Percentiles rank a stretch among this genome's conserved stretches.
phyloP scores from a whole-genome alignment of 2,329 filamentous ascomycete genomes.

The Aspergillus persii region DNA sequence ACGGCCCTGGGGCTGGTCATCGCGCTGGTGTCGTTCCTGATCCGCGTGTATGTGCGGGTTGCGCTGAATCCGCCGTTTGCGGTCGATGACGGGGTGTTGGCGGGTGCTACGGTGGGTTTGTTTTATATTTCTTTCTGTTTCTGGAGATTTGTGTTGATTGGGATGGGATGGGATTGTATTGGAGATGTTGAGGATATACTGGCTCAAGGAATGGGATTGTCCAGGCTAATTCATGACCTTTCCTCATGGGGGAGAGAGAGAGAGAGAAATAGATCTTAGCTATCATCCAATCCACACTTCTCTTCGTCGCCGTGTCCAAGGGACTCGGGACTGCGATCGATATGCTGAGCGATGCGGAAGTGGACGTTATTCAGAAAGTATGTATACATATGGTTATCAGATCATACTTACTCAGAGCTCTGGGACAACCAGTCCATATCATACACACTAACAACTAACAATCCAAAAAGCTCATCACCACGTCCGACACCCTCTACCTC shows the following conservation, averaged over 20 bases:
- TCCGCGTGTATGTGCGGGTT: slow-evolving; percentile 38
- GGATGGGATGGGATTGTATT: too few species aligned
- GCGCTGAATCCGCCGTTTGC: slow-evolving; percentile 33
- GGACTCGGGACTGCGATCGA: slow-evolving; percentile 36
- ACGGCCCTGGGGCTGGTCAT: slow-evolving; percentile 37
- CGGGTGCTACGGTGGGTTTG: slow-evolving; percentile 31
- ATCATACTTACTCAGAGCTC: too few species aligned
- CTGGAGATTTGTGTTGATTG: too few species aligned
- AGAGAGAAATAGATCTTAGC: slow-evolving; percentile 24
- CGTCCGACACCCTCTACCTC: slow-evolving; percentile 45
- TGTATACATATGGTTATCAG: slow-evolving; percentile 1
- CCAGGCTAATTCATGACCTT: too few species aligned
- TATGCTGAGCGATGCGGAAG: slow-evolving; percentile 22
- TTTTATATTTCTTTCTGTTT: neutral
- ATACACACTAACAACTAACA: neutral
- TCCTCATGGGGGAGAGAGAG: too few species aligned
- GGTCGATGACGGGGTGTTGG: slow-evolving; percentile 33
- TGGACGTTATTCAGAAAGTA: slow-evolving; percentile 29
- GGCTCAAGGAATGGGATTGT: too few species aligned
- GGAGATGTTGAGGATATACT: too few species aligned
- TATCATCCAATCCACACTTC: slow-evolving; percentile 30
- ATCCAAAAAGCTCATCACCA: slow-evolving; percentile 28
- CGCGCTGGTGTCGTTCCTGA: slow-evolving; percentile 35
- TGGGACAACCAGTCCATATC: too few species aligned
- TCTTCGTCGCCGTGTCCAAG: slow-evolving; percentile 30